Conservation (phyloP, 148 eudicot genomes). For the Rheum nobile region DNA sequence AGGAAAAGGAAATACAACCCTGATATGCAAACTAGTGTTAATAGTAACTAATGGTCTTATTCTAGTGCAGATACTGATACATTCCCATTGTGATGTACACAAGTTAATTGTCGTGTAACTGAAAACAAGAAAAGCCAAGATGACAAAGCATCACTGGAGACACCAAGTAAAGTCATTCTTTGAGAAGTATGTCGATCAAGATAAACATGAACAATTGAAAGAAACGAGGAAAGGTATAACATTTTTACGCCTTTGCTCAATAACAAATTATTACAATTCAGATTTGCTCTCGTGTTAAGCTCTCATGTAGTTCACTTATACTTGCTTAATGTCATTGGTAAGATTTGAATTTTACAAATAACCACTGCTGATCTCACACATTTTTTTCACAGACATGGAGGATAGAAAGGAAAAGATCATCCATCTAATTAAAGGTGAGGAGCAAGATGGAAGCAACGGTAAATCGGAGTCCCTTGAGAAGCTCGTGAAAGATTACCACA, state of each 20-base stretch:
- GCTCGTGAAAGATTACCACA: conserved; percentile 60
- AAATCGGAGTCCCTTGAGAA: conserved; percentile 15
- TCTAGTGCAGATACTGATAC: background rate
- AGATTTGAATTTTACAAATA: no score
- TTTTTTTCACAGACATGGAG: conserved; percentile 50
- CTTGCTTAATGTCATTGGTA: background rate
- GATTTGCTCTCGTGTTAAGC: background rate
- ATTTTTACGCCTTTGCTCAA: background rate
- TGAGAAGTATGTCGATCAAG: conserved; percentile 53
- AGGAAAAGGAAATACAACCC: no score
- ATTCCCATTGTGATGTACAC: background rate
- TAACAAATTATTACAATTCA: background rate
- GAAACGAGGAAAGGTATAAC: conserved; percentile 56
- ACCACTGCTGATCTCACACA: background rate
- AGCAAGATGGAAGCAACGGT: conserved; percentile 19
- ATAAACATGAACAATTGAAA: conserved; percentile 53
- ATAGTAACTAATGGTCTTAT: background rate
- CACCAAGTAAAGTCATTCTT: conserved; percentile 37
- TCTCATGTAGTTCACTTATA: background rate
- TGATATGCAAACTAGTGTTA: background rate
- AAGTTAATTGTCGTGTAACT: background rate
- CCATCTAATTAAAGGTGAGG: conserved; percentile 32
- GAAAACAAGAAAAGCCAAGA: conserved; percentile 15
- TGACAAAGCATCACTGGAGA: conserved; percentile 47
- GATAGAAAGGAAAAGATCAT: conserved; percentile 51